Conservation (phyloP, 352 stramenopile genomes). For the Globisporangium mamillatum region DNA sequence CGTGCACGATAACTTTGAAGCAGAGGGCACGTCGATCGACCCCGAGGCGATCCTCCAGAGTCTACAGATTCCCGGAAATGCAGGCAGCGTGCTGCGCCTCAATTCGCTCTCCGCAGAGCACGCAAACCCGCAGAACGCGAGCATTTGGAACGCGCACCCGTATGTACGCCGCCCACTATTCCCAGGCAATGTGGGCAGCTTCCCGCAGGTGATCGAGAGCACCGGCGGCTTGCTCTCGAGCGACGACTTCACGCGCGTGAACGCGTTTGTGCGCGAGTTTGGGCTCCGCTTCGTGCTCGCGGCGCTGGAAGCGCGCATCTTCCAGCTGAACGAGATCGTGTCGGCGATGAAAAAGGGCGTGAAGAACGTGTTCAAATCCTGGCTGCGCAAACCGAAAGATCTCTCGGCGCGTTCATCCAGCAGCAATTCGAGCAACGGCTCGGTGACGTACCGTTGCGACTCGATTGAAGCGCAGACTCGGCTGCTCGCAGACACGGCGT, state of each 20-base stretch:
- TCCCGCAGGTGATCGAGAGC: constrained; percentile 25
- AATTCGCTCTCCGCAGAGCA: constrained; percentile 55
- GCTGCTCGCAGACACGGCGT: constrained; percentile 86
- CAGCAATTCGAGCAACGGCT: constrained; percentile 10
- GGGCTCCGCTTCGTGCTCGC: constrained; percentile 76
- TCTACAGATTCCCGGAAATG: constrained; percentile 47
- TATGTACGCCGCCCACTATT: constrained; percentile 65
- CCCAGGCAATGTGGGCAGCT: constrained; percentile 28
- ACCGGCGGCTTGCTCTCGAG: constrained; percentile 53
- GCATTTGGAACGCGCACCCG: constrained; percentile 49
- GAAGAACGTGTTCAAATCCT: constrained; percentile 92
- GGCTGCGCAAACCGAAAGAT: constrained; percentile 88
- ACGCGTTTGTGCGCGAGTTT: constrained; percentile 76
- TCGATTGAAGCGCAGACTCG: constrained; percentile 90
- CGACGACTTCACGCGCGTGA: constrained; percentile 63
- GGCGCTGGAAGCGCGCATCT: constrained; percentile 78
- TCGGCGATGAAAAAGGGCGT: constrained; percentile 90
- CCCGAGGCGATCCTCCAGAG: constrained; percentile 71
- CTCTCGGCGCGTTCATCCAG: constrained; percentile 29
- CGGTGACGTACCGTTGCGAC: constrained; percentile 69
- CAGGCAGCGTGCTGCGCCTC: constrained; percentile 57
- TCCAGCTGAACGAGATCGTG: constrained; percentile 86
- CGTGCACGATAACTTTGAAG: constrained; percentile 81
- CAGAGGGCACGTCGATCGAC: constrained; percentile 75
- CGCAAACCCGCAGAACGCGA: constrained; percentile 25